A percentile compares a stretch with the other conserved stretches of the same genome.
phyloP scores from a whole-genome alignment of 2,329 filamentous ascomycete genomes.

The Aspergillus floridensis region DNA sequence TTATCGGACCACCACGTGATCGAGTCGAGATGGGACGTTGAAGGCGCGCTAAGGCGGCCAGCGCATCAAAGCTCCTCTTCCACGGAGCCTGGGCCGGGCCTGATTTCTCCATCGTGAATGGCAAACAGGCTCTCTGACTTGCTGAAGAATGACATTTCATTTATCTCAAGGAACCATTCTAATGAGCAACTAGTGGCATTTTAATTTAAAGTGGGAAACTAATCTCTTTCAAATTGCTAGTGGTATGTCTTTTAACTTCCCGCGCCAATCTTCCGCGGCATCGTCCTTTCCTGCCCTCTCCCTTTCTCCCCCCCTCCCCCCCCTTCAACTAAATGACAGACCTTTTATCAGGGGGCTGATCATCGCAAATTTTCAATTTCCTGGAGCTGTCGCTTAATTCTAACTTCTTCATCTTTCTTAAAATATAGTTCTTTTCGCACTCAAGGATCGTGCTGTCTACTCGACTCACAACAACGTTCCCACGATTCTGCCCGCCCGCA shows the following conservation, averaged over 20 bases:
- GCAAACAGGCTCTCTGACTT: not conserved
- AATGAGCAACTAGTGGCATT: not conserved
- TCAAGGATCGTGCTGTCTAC: not conserved
- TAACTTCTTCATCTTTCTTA: not conserved
- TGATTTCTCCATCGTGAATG: constrained; percentile 5
- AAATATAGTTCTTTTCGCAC: not conserved
- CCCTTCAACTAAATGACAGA: constrained; percentile 2
- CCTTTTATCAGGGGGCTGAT: constrained; percentile 8
- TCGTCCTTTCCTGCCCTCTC: not conserved
- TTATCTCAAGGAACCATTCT: constrained; percentile 1
- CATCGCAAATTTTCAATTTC: not conserved
- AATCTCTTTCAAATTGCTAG: constrained; percentile 1
- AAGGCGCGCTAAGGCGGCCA: constrained; percentile 18
- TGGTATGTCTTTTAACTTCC: constrained; percentile 11
- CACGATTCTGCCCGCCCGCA: not conserved
- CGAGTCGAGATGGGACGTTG: constrained; percentile 1
- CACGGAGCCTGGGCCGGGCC: constrained; percentile 14
- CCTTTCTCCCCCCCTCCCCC: constrained; percentile 3
- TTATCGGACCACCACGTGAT: constrained; percentile 23
- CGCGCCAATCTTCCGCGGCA: constrained; percentile 12
- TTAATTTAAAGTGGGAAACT: constrained; percentile 2
- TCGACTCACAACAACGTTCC: not conserved
- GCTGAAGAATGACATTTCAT: constrained; percentile 6
- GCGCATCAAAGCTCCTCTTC: constrained; percentile 19
- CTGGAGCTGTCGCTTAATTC: constrained; percentile 5